Percentiles rank a stretch among this genome's conserved stretches.
Conservation (phyloP, 1,139 yeast genomes). For the Magnusiomyces fungicola region DNA sequence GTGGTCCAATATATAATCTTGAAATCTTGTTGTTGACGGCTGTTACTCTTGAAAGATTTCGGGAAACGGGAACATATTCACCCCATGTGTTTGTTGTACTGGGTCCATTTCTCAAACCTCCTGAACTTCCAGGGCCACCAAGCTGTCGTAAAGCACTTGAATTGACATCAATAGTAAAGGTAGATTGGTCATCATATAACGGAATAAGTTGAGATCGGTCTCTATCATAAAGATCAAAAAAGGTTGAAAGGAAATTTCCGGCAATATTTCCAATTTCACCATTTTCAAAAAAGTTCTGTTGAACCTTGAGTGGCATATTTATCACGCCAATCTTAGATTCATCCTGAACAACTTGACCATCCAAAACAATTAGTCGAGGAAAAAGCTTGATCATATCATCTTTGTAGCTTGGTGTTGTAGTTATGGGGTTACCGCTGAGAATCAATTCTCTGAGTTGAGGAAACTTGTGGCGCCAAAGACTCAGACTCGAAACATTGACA, state of each 20-base stretch:
- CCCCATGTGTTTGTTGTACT: slow-evolving; percentile 23
- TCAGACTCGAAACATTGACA: slow-evolving; percentile 50
- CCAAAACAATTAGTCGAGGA: slow-evolving; percentile 71
- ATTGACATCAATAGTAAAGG: slow-evolving; percentile 64
- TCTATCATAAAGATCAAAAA: slow-evolving; percentile 71
- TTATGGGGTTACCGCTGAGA: slow-evolving; percentile 70
- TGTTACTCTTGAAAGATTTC: slow-evolving; percentile 68
- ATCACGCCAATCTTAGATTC: slow-evolving; percentile 51
- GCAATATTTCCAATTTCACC: slow-evolving; percentile 63
- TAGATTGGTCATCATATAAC: slow-evolving; percentile 75
- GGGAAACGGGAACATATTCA: slow-evolving; percentile 46
- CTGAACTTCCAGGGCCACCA: slow-evolving; percentile 11
- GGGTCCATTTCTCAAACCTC: too few species aligned
- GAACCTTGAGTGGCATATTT: slow-evolving; percentile 40
- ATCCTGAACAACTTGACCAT: slow-evolving; percentile 71
- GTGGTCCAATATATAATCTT: slow-evolving; percentile 67
- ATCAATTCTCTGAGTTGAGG: slow-evolving; percentile 67
- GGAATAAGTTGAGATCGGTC: slow-evolving; percentile 63
- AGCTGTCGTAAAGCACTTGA: slow-evolving; percentile 35
- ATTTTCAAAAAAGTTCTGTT: slow-evolving; percentile 72
- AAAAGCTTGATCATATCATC: slow-evolving; percentile 61
- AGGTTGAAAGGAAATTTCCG: slow-evolving; percentile 68
- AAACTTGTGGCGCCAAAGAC: slow-evolving; percentile 73
- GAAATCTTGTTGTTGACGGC: slow-evolving; percentile 46
- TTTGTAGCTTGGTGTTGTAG: slow-evolving; percentile 44